Evolutionary conservation across 2,329 filamentous ascomycete genomes (phyloP).

Genomic region (Ceratocystis cacaofunesta): DNA sequence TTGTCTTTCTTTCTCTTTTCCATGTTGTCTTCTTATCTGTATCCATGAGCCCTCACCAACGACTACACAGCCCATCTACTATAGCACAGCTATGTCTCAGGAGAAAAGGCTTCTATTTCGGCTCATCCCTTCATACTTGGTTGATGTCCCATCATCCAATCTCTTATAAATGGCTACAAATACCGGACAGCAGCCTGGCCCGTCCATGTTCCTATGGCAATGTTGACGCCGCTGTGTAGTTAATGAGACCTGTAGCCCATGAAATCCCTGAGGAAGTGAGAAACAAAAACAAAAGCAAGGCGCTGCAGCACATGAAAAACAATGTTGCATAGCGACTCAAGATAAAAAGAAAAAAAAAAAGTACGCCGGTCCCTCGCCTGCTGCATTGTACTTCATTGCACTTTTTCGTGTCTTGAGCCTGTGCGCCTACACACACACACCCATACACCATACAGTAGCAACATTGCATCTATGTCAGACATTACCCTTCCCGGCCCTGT

Average conservation of each 20-base stretch:
- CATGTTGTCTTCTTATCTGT: neutral
- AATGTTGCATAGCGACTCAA: neutral
- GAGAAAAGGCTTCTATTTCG: neutral
- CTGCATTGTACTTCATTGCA: neutral
- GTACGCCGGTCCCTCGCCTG: neutral
- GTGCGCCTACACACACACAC: neutral
- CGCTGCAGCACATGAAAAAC: too few species aligned
- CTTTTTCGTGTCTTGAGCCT: neutral
- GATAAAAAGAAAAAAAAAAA: neutral
- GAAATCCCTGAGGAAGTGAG: too few species aligned
- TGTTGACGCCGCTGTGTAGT: neutral
- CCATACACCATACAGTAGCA: neutral
- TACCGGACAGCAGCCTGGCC: too few species aligned
- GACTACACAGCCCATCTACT: neutral
- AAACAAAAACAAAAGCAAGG: too few species aligned
- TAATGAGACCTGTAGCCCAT: neutral
- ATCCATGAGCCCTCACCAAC: neutral
- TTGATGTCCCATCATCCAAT: neutral
- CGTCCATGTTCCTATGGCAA: neutral
- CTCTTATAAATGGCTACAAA: neutral
- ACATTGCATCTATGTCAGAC: neutral
- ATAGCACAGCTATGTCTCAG: constrained; percentile 1
- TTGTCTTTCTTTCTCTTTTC: neutral
- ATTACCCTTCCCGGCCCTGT: neutral
- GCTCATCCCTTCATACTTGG: neutral